A percentile compares a stretch with the other conserved stretches of the same genome.
Evolutionary conservation across 768 basidiomycete species (phyloP).

Genomic region (Termitomyces sp.): DNA sequence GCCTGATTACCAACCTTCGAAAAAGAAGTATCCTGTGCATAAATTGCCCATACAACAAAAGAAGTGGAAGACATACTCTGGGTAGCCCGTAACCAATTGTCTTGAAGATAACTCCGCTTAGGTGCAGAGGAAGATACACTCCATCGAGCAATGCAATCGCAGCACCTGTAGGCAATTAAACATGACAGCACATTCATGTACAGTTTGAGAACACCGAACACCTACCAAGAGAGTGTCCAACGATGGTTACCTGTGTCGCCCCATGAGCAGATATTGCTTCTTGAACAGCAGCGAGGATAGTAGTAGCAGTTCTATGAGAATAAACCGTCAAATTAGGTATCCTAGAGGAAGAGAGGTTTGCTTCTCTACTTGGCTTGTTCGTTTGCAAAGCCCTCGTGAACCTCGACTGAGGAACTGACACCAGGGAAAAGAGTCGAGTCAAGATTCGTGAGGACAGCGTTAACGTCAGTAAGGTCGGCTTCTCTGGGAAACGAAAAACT

Average conservation of each 20-base stretch:
- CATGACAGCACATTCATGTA: too few relatives aligned
- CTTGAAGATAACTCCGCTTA: conserved; percentile 34
- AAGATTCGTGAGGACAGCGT: conserved; percentile 28
- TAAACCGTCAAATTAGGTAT: neutral
- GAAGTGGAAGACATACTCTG: conserved; percentile 31
- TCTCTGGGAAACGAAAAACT: conserved; percentile 20
- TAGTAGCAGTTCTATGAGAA: conserved; percentile 33
- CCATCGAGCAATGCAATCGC: conserved; percentile 55
- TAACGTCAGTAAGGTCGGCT: conserved; percentile 35
- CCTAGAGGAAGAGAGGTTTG: neutral
- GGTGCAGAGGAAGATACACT: conserved; percentile 50
- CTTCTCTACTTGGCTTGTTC: conserved; percentile 35
- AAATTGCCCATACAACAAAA: conserved; percentile 4
- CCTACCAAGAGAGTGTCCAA: conserved; percentile 44
- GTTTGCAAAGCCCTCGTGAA: conserved; percentile 41
- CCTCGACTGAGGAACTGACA: conserved; percentile 34
- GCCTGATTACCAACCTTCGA: conserved; percentile 52
- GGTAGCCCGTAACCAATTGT: conserved; percentile 41
- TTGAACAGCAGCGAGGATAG: conserved; percentile 38
- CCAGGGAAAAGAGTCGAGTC: conserved; percentile 44
- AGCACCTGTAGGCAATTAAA: conserved; percentile 32
- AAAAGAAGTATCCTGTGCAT: neutral
- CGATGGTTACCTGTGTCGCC: conserved; percentile 36
- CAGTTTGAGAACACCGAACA: neutral
- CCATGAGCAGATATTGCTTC: conserved; percentile 29